A percentile compares a stretch with the other conserved stretches of the same genome.
These are phyloP conservation scores for Ballota nigra DNA, from an alignment of 257 asterid species.

Conservation along the genomic window DNA sequence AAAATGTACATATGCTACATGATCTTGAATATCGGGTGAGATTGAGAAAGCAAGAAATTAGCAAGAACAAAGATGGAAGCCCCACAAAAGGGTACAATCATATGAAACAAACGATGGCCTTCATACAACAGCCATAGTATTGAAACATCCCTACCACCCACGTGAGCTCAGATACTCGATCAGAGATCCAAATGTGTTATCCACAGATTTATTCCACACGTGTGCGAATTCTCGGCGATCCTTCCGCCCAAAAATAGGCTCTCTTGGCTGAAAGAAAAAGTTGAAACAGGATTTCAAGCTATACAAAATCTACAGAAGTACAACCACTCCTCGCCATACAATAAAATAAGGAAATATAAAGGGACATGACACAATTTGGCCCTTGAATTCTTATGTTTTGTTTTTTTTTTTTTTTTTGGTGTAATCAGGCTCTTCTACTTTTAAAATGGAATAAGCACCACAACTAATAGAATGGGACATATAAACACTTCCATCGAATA, in stretches of 20 bases:
- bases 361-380: too few species aligned
- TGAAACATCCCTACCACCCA: constrained; percentile 44
- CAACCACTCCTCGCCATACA: too few species aligned
- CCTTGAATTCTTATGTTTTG: too few species aligned
- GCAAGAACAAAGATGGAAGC: constrained; percentile 12
- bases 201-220: constrained; percentile 54
- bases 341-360: too few species aligned
- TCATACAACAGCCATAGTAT: neutral
- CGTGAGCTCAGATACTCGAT: constrained; percentile 52
- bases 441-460: too few species aligned
- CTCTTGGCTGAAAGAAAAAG: constrained; percentile 32
- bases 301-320: too few species aligned
- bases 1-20: constrained; percentile 19
- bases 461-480: too few species aligned
- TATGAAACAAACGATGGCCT: constrained; percentile 10
- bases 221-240: constrained; percentile 47
- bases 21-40: constrained; percentile 15
- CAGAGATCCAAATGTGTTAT: constrained; percentile 42
- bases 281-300: neutral
- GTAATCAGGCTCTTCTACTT: too few species aligned
- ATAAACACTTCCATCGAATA: too few species aligned
- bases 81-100: constrained; percentile 10
- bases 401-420: too few species aligned
- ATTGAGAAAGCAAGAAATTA: neutral
- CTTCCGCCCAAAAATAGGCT: constrained; percentile 44